Evolutionary conservation across 2,329 filamentous ascomycete genomes (phyloP), one percentile per base, ranked within the genome.

Genomic region (Zymoseptoria pseudotritici): DNA sequence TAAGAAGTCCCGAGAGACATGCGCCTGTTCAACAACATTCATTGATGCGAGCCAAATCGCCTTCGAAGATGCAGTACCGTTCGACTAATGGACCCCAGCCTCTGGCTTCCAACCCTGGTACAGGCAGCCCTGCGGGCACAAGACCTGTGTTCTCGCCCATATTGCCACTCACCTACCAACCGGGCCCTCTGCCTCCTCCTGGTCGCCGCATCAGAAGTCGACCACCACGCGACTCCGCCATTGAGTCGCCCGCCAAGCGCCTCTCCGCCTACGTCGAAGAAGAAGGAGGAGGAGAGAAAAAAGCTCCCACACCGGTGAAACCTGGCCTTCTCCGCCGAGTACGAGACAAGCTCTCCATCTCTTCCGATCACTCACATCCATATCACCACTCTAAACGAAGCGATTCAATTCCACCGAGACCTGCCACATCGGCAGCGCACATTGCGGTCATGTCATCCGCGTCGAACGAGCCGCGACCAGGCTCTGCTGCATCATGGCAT

Each of bases 21-120:
- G 58, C 61, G 13, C 66, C 63, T 6, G 58, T 62, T 4, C 59
- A 62, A 31, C 65, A 66, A 55, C 63, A 60, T 29, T 67, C 65
- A 1, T 62, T 67, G 8, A 63, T 68, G 59, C 64, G 66, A 19
- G 55, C 60, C 4, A 66, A 63, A 36, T 64, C 60, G 7, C 66
- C 69, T 24, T 53, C 67, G n/a, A 67, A 69, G n/a, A 59, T 55
- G n/a, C 58, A 56, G 21, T 55, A 58, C 11, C 54, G 53, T 4
- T 29, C 61, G 1, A 6, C 3, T n/a, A 2, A 0, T 46, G 36
- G 4, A 0, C 13, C 36, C 36, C n/a, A 46, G 2, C 13, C 36
- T 7, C 13, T 17, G 36, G 36, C 36, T 17, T 46, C 36, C 4
- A 17, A 46, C 1, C 36, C 36, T 46, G 26, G 26, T 9, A 29